Evolutionary conservation across 176 grass and related monocot species (phyloP), one percentile per base, ranked within the genome.

Genomic region (Zoysia pacifica): DNA sequence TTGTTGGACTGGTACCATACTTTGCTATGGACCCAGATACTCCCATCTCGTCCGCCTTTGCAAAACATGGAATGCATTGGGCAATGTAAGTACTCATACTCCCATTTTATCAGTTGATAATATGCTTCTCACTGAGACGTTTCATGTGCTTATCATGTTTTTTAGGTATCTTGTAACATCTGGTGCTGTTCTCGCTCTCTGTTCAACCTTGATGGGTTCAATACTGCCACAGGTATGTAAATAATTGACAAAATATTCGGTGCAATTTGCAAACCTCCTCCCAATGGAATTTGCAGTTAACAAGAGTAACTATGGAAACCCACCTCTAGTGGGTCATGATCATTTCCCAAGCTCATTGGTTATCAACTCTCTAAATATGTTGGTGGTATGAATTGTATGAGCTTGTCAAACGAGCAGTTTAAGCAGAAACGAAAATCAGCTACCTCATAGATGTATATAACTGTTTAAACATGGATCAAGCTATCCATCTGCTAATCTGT

Each of bases 21-120:
- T 96, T 92, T 80, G 86, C 86, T 41, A 96, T 96, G 93, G 93
- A 96, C 62, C 93, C 83, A 48, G 90, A 96, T 74, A 96, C 93
- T 12, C 93, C 93, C 53, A 96, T 96, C 63, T 96, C 93, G 6
- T 85, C 87, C 4, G 93, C 90, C 60, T 96, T 96, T 55, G 76
- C 84, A 20, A 85, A 45, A 77, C 79, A 93, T 79, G 93, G 85
- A 64, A 81, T 96, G 85, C 85, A 84, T n/a, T 96, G 93, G 93
- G 93, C 90, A 49, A 79, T 86, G 93, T 92, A 79, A 84, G 77
- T 9, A 58, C 38, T 53, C 71, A 18, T 28, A 67, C 16, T 5
- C 11, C 44, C 16, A 48, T 53, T 83, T 77, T 36, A 69, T 39
- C 67, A 71, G 55, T 53, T 80, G 50, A 42, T 69, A 6, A 16